A percentile compares a stretch with the other conserved stretches of the same genome.
These are phyloP conservation scores for Eucalyptus erythrocorys DNA, from an alignment of 345 rosid genomes.

Conservation along the genomic window DNA sequence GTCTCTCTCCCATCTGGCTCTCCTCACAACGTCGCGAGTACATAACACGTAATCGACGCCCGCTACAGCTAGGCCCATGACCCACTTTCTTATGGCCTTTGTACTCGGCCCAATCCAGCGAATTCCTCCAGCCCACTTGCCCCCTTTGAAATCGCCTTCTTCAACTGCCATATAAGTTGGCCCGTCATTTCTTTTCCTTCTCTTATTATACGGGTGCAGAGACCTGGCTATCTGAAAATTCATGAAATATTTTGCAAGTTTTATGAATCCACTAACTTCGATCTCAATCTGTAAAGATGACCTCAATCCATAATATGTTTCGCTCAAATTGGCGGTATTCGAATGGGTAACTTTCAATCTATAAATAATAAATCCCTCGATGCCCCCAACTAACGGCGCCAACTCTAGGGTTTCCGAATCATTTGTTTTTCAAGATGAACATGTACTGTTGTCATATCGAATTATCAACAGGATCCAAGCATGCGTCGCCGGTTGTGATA, in stretches of 20 bases:
- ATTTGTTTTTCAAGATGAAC: not conserved
- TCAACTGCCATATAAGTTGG: not conserved
- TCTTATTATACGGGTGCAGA: not conserved
- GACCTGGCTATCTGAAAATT: not conserved
- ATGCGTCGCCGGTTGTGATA: not conserved
- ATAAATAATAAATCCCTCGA: not conserved
- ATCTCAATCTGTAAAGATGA: not conserved
- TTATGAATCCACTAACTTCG: not conserved
- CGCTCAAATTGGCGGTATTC: not conserved
- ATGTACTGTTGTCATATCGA: not conserved
- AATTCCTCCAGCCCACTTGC: not conserved
- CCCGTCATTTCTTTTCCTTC: not conserved
- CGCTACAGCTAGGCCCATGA: not conserved
- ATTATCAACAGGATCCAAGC: not conserved
- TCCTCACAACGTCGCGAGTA: not conserved
- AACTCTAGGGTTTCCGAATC: not conserved
- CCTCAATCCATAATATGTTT: not conserved
- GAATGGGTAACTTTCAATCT: not conserved
- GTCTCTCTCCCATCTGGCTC: not conserved
- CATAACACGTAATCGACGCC: not conserved
- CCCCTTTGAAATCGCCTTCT: not conserved
- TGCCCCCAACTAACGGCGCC: fast-evolving
- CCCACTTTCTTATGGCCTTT: not conserved
- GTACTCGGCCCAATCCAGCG: not conserved
- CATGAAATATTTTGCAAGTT: not conserved